Base-by-base conservation (phyloP, 2,329 filamentous ascomycete genomes). In the Gnomoniopsis sp. region DNA sequence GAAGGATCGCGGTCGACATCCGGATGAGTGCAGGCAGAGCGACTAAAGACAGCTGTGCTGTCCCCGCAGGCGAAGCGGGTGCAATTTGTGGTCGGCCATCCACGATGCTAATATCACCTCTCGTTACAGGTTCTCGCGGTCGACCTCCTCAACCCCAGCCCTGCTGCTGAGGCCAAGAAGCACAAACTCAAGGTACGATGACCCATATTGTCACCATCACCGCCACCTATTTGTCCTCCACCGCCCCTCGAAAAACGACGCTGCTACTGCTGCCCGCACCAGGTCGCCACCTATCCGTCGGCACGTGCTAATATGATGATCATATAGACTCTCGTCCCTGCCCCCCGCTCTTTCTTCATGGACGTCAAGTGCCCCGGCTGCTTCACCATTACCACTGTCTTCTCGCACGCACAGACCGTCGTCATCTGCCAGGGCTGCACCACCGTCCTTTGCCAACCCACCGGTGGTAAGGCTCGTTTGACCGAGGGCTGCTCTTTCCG, bases 361-460 rank as follows among this genome's bases (percentile, higher is more conserved):
- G 95, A 99, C 79, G 95, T 99, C 86, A 99, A 99, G 90, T 99
- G 95, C 90, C 95, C 95, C 78, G 95, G 95, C 75, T 99, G 95
- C 91, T 99, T 98, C 89, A 97, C 93, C 80, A 99, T 99, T 88
- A 99, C 95, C 80, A 99, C 95, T 79, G 95, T 99, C 82, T 99
- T 98, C 91, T 98, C 93, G 67, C 95, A 99, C 87, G 95, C 95
- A 80, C 95, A 99, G 87, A 99, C 95, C 78, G 95, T 99, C 79
- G 95, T 99, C 80, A 96, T 98, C 87, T 99, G 95, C 89, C 92
- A 92, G 76, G 95, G 95, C 74, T 99, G 95, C 91, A 96, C 93
- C 74, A 97, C 96, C 73, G 95, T 99, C 70, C 91, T 99, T 67
- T 99, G 95, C 91, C 95, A 99, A 81, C 95, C 95, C 69, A 99